A percentile compares a stretch with the other conserved stretches of the same genome.
Evolutionary conservation across 805 yeast species (phyloP).

Genomic region (Candida ortonii): DNA sequence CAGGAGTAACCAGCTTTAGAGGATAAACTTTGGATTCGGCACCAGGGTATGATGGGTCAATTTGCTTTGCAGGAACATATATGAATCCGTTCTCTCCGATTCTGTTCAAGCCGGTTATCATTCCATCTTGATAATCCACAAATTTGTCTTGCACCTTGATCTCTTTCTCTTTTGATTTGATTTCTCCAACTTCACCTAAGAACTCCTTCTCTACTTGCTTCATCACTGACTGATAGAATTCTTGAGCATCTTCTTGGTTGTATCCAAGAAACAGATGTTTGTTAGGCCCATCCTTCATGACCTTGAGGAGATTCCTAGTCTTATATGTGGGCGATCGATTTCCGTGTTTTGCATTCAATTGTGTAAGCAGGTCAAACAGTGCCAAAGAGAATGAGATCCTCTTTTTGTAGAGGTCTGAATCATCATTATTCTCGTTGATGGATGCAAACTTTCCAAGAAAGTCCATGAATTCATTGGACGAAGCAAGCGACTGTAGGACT

Average conservation of each 20-base stretch:
- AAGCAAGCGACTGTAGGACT: slow-evolving; percentile 79
- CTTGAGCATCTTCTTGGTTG: slow-evolving; percentile 96
- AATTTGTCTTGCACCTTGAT: slow-evolving; percentile 28
- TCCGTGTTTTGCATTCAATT: slow-evolving; percentile 56
- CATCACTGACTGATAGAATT: slow-evolving; percentile 80
- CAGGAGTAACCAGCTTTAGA: slow-evolving; percentile 72
- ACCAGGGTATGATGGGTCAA: slow-evolving; percentile 64
- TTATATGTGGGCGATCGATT: slow-evolving; percentile 56
- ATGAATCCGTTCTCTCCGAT: slow-evolving; percentile 63
- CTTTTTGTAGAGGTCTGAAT: slow-evolving; percentile 15
- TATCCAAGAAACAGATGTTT: slow-evolving; percentile 77
- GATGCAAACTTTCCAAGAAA: slow-evolving; percentile 49
- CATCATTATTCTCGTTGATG: slow-evolving; percentile 15
- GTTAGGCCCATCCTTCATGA: slow-evolving; percentile 76
- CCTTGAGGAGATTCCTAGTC: slow-evolving; percentile 56
- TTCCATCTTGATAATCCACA: slow-evolving; percentile 26
- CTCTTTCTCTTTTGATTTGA: slow-evolving; percentile 19
- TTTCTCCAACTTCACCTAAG: slow-evolving; percentile 25
- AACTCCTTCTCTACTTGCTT: slow-evolving; percentile 61
- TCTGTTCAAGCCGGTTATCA: slow-evolving; percentile 38
- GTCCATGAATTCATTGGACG: slow-evolving; percentile 56
- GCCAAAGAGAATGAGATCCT: slow-evolving; percentile 47
- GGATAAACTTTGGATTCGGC: slow-evolving; percentile 46
- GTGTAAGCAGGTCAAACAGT: slow-evolving; percentile 48
- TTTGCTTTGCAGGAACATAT: slow-evolving; percentile 68